Evolutionary conservation across 306 rosid genomes (phyloP).

Genomic region (Cercis canadensis): DNA sequence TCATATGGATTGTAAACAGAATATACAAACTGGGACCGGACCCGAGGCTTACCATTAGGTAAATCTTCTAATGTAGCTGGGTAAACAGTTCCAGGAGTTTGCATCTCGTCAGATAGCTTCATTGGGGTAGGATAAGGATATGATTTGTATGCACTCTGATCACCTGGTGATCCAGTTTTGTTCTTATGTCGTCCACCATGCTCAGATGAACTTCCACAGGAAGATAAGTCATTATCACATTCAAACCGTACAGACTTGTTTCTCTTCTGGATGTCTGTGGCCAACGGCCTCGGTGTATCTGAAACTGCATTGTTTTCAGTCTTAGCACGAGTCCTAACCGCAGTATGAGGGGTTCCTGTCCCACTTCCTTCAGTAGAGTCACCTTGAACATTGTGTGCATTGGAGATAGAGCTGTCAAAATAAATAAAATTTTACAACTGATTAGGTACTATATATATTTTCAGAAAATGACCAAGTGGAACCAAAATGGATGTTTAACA

Average conservation of each 20-base stretch:
- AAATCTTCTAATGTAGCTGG: slow-evolving; percentile 63
- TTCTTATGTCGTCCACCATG: slow-evolving; percentile 42
- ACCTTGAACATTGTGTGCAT: slow-evolving; percentile 28
- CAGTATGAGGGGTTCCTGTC: slow-evolving; percentile 30
- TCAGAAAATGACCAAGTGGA: slow-evolving; percentile 1
- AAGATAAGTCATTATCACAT: slow-evolving; percentile 54
- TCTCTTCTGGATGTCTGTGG: slow-evolving; percentile 54
- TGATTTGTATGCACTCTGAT: slow-evolving; percentile 54
- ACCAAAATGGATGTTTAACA: neutral
- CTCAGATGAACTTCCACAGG: slow-evolving; percentile 58
- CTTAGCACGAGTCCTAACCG: neutral
- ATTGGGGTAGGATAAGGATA: slow-evolving; percentile 81
- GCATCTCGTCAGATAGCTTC: slow-evolving; percentile 84
- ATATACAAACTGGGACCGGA: slow-evolving; percentile 77
- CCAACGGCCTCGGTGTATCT: slow-evolving; percentile 46
- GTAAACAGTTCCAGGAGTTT: slow-evolving; percentile 92
- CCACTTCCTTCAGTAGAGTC: slow-evolving; percentile 36
- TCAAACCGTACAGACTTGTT: slow-evolving; percentile 82
- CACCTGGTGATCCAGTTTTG: slow-evolving; percentile 48
- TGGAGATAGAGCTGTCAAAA: slow-evolving; percentile 45
- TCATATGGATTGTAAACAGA: slow-evolving; percentile 53
- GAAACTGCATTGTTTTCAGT: slow-evolving; percentile 47
- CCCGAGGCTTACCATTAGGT: slow-evolving; percentile 56
- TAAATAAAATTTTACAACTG: slow-evolving; percentile 21
- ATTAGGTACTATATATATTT: slow-evolving; percentile 18